These are phyloP conservation scores for Claviceps pazoutovae DNA, from an alignment of 2,329 filamentous ascomycete genomes.

Conservation along the genomic window DNA sequence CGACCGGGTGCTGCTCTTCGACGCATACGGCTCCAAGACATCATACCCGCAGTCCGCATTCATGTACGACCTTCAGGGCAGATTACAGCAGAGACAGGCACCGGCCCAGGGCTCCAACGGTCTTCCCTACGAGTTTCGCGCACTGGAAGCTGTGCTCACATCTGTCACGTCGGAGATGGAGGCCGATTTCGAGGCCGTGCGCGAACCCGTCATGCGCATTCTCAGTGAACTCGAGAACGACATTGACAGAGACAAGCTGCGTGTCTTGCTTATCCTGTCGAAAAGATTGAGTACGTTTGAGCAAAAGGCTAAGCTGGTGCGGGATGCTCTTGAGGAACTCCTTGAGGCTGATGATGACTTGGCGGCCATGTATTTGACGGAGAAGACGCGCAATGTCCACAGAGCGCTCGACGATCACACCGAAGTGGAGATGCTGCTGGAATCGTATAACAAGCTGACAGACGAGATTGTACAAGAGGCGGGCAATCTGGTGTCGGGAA, in stretches of 20 bases:
- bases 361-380: conserved; percentile 86
- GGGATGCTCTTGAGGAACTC: conserved; percentile 88
- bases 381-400: conserved; percentile 61
- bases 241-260: conserved; percentile 86
- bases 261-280: conserved; percentile 80
- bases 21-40: conserved; percentile 87
- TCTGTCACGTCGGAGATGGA: conserved; percentile 86
- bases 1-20: conserved; percentile 87
- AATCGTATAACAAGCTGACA: conserved; percentile 94
- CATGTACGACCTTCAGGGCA: conserved; percentile 93
- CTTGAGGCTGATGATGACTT: conserved; percentile 94
- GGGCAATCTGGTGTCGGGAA: conserved; percentile 82
- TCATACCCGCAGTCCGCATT: conserved; percentile 93
- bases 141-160: conserved; percentile 86
- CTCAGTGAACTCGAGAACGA: conserved; percentile 88
- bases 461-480: conserved; percentile 96
- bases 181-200: conserved; percentile 85
- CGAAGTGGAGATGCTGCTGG: conserved; percentile 90
- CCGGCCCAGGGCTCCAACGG: conserved; percentile 37
- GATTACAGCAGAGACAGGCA: conserved; percentile 81
- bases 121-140: conserved; percentile 89
- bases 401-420: conserved; percentile 79
- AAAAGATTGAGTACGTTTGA: conserved; percentile 96
- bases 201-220: conserved; percentile 81
- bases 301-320: conserved; percentile 85